Evolutionary conservation across 23 red algal genomes (phyloP), one percentile per base, ranked within the genome.

Genomic region (Gracilariopsis chorda): DNA sequence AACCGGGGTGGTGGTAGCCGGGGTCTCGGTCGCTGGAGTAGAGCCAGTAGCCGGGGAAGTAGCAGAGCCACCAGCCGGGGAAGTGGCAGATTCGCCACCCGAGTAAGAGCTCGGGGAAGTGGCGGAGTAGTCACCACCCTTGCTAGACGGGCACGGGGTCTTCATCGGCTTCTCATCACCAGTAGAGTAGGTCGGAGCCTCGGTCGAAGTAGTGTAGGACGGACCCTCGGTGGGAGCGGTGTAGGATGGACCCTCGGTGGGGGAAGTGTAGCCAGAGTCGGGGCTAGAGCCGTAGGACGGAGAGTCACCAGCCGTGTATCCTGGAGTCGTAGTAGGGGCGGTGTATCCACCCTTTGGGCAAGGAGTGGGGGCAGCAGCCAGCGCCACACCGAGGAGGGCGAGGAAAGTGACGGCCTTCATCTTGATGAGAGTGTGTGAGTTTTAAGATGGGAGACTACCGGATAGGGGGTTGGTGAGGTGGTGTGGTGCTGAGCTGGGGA

Each of bases 401-500:
- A 83, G 78, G 56, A 63, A 63, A 83, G 78, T 83, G 78, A 83
- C 53, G 40, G 78, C 78, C 78, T 83, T 83, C 78, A 83, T 83
- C 67, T 73, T 73, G 67, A 73, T 73, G 67, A 73, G 67, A 28
- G 11, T 80, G 19, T 29, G 48, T 0, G 44, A 49, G 44, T 32
- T 57, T 80, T 80, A 80, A 80, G 75, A 80, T 55, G 48, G 75
- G 30, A 57, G 75, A 57, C 75, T 80, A 80, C 48, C 75, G 75
- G 75, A 30, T 44, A 29, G 40, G 75, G 35, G 51, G 48, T 40
- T 55, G 67, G 67, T 73, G 67, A 73, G 67, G 5, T n/a, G n/a
- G n/a, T n/a, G n/a, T n/a, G n/a, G 40, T 25, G 37, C 40, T 48
- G 45, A 29, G 24, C 17, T n/a, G 49, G 56, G 51, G 49, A 43